These are phyloP conservation scores for Handroanthus guayacan DNA, from an alignment of 257 asterid species.

Conservation along the genomic window DNA sequence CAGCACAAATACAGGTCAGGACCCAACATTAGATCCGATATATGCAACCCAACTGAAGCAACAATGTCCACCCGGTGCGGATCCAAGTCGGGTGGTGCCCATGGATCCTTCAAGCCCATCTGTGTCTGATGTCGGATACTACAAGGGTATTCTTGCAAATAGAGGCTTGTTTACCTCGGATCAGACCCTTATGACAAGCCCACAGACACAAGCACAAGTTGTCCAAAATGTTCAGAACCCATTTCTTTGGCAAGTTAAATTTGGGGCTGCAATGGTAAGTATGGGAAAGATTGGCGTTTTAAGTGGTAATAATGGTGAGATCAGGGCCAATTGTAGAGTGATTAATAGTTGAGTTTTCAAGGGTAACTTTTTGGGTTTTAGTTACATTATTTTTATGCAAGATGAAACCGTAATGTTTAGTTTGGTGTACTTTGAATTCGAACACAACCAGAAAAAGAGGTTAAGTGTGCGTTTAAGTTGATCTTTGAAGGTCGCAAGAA, in stretches of 20 bases:
- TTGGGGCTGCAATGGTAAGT: slow-evolving; percentile 59
- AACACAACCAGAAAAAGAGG: too few relatives aligned
- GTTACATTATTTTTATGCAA: slow-evolving; percentile 2
- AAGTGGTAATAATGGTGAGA: slow-evolving; percentile 63
- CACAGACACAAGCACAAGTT: slow-evolving; percentile 42
- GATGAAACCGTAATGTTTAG: background rate
- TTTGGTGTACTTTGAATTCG: background rate
- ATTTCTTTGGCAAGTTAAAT: slow-evolving; percentile 44
- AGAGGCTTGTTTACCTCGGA: slow-evolving; percentile 58
- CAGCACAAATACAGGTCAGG: slow-evolving; percentile 52
- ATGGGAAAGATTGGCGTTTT: slow-evolving; percentile 61
- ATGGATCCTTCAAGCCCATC: slow-evolving; percentile 61
- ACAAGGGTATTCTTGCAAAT: slow-evolving; percentile 38
- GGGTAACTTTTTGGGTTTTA: background rate
- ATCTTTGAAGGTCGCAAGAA: too few relatives aligned
- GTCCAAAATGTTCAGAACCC: slow-evolving; percentile 45
- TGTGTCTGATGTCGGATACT: slow-evolving; percentile 43
- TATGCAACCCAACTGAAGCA: slow-evolving; percentile 56
- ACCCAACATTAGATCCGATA: slow-evolving; percentile 61
- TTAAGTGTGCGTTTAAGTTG: too few relatives aligned
- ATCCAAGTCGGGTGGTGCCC: slow-evolving; percentile 52
- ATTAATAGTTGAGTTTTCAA: slow-evolving; percentile 39
- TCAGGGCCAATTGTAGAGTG: slow-evolving; percentile 64
- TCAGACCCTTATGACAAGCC: slow-evolving; percentile 45
- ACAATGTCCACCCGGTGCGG: slow-evolving; percentile 54